Evolutionary conservation across 2,329 filamentous ascomycete species (phyloP), one percentile per base, ranked within the genome.

Genomic region (Talaromyces sp.): DNA sequence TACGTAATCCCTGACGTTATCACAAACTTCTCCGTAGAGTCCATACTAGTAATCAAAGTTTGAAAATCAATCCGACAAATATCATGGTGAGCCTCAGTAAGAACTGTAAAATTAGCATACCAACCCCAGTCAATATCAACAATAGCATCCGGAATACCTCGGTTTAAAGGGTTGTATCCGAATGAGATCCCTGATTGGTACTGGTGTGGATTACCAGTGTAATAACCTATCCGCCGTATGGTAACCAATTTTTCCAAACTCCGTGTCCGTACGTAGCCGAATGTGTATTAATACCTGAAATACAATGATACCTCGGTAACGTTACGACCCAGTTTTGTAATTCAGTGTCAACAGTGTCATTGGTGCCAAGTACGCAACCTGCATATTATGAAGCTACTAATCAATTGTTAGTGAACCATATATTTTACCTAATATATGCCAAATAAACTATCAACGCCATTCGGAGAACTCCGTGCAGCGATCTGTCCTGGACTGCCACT

Each of bases 371-470:
- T 49, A 49, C 45, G 45, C 45, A 27, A 49, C 13, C 5, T 27
- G 22, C 19, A 49, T 49, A 22, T 47, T 47, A 47, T 22, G 11
- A 49, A 40, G n/a, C 38, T 40, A 49, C 45, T 25, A 49, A 27
- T 49, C 8, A 15, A 49, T 4, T 25, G 27, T n/a, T 31, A 53
- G 49, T 29, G 49, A 31, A 29, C 7, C 49, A 53, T 31, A 51
- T 51, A 29, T 51, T 51, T 51, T 51, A 51, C 25, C 22, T 29
- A 29, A 29, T 11, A 29, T 8, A 51, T 31, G 49, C n/a, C 49
- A 29, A 53, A 53, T 29, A 53, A 53, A 53, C 49, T 53, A 31
- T 31, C 27, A 25, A 53, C 49, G 49, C 49, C 49, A 53, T 53
- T 19, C 49, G 27, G 49, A 53, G 49, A 53, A 29, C 49, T 53